Conservation (phyloP, 768 basidiomycete species). For the Mycena latifolia region DNA sequence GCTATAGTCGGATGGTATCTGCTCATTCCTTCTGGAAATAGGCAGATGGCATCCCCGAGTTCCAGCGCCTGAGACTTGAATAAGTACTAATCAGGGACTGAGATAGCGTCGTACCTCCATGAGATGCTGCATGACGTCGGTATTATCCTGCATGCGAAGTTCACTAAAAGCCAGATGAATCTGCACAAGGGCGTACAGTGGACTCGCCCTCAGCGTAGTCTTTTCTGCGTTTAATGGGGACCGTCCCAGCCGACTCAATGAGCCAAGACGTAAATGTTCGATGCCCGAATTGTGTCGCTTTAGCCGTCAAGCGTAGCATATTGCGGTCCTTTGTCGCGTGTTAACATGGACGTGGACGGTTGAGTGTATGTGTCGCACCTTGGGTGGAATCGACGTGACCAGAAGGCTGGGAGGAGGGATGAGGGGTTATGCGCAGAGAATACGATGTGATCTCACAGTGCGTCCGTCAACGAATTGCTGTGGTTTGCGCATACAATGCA, state of each 20-base stretch:
- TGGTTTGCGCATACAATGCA: constrained; percentile 91
- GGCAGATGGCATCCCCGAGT: constrained; percentile 80
- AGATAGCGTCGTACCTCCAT: constrained; percentile 61
- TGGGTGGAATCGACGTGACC: constrained; percentile 78
- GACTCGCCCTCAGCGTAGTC: constrained; percentile 61
- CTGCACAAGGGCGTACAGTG: constrained; percentile 4
- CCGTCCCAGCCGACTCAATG: constrained; percentile 88
- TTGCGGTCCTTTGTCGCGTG: constrained; percentile 68
- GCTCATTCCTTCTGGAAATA: constrained; percentile 91
- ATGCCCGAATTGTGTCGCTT: constrained; percentile 87
- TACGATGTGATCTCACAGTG: constrained; percentile 67
- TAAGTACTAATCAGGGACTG: constrained; percentile 22
- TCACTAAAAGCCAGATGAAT: constrained; percentile 19
- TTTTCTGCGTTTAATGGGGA: constrained; percentile 84
- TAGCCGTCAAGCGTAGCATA: constrained; percentile 88
- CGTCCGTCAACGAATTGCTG: constrained; percentile 88
- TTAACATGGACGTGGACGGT: constrained; percentile 12
- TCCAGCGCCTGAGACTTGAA: constrained; percentile 70
- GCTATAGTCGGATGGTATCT: constrained; percentile 89
- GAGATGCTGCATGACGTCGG: constrained; percentile 74
- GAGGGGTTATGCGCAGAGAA: constrained; percentile 8
- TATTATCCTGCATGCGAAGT: constrained; percentile 68
- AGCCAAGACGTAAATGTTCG: constrained; percentile 92
- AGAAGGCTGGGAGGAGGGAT: constrained; percentile 64
- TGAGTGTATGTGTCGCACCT: constrained; percentile 49